Conservation (phyloP, 73 alveolate genomes). For the Breviolum minutum region DNA sequence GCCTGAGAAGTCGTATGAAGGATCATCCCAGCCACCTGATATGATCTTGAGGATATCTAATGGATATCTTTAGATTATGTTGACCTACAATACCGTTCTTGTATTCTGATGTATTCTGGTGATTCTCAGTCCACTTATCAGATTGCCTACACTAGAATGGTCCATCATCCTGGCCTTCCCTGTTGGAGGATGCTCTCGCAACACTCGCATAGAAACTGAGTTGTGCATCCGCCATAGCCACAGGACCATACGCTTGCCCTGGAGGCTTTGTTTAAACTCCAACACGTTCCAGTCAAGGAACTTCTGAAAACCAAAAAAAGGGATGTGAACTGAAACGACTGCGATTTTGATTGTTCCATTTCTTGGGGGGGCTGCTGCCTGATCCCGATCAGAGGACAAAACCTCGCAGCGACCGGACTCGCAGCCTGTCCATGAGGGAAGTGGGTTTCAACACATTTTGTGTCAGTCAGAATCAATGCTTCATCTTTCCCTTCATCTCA, state of each 20-base stretch:
- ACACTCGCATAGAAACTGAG: slow-evolving; percentile 50
- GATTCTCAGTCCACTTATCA: neutral
- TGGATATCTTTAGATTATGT: too few relatives aligned
- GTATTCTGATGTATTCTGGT: neutral
- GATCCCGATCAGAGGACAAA: neutral
- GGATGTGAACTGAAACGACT: too few relatives aligned
- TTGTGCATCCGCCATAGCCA: slow-evolving; percentile 90
- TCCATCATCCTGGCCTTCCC: neutral
- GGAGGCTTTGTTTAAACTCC: too few relatives aligned
- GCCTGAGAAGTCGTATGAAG: neutral
- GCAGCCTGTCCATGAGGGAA: slow-evolving; percentile 1
- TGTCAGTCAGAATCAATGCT: too few relatives aligned
- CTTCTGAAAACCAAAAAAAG: too few relatives aligned
- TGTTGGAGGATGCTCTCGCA: slow-evolving; percentile 70
- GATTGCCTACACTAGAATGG: neutral
- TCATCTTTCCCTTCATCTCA: too few relatives aligned
- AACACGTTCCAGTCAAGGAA: too few relatives aligned
- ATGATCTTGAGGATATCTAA: too few relatives aligned
- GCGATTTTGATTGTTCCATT: too few relatives aligned
- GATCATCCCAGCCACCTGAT: neutral
- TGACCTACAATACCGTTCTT: too few relatives aligned
- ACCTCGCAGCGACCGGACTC: slow-evolving; percentile 54
- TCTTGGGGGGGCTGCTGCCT: neutral
- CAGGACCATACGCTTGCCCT: slow-evolving; percentile 60
- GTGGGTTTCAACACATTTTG: neutral